Conservation (phyloP, 768 basidiomycete species). For the Paxillus involutus region DNA sequence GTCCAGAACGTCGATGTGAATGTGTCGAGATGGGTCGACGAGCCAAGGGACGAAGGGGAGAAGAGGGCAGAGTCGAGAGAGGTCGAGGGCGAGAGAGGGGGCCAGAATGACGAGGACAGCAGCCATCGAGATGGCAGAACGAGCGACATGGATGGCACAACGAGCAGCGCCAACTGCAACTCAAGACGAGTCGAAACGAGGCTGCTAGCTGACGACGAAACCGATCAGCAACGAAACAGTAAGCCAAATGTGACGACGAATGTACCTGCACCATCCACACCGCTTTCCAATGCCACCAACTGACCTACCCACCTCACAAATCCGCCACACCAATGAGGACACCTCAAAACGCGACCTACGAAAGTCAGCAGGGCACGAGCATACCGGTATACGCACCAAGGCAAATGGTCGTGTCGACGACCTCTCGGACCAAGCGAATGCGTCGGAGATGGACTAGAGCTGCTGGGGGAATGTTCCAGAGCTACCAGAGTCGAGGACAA, state of each 20-base stretch:
- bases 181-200: background rate
- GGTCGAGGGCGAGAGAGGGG: background rate
- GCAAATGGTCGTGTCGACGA: background rate
- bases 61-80: background rate
- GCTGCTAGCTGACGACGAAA: background rate
- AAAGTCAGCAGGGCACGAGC: background rate
- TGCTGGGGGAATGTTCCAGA: background rate
- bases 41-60: background rate
- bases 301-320: background rate
- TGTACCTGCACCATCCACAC: background rate
- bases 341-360: background rate
- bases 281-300: background rate
- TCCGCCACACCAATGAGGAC: background rate
- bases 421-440: background rate
- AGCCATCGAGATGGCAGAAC: too few relatives aligned
- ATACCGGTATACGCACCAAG: too few relatives aligned
- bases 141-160: background rate
- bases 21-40: too few relatives aligned
- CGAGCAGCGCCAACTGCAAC: background rate
- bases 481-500: background rate
- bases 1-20: too few relatives aligned
- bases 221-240: background rate
- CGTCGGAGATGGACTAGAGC: background rate
- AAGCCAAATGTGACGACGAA: background rate
- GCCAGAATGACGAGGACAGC: background rate